Conservation (phyloP, 352 stramenopile genomes). For the Phytophthora palmivora region DNA sequence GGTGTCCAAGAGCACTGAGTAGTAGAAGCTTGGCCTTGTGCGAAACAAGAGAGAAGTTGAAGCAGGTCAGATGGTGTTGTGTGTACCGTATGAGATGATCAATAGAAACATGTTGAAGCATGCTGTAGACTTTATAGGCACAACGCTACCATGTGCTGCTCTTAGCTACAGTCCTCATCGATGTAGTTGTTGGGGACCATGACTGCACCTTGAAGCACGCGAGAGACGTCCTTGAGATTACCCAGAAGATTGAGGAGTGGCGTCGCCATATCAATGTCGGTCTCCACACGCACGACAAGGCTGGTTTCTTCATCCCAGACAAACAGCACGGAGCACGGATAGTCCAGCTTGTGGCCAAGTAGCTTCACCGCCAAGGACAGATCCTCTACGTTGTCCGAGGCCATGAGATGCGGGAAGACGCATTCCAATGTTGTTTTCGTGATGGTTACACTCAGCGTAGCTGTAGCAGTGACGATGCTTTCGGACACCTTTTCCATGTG, state of each 20-base stretch:
- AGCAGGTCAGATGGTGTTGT: constrained; percentile 7
- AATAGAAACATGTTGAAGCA: constrained; percentile 11
- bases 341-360: constrained; percentile 36
- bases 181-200: constrained; percentile 25
- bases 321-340: constrained; percentile 42
- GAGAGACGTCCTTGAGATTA: constrained; percentile 30
- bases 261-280: constrained; percentile 37
- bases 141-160: constrained; percentile 2
- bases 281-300: constrained; percentile 35
- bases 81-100: constrained; percentile 17
- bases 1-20: background rate
- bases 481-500: constrained; percentile 43
- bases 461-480: constrained; percentile 35
- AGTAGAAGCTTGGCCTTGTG: constrained; percentile 16
- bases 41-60: constrained; percentile 15
- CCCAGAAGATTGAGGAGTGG: constrained; percentile 36
- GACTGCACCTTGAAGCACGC: constrained; percentile 30
- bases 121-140: background rate
- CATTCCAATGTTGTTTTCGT: constrained; percentile 40
- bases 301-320: constrained; percentile 48
- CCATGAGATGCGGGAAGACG: constrained; percentile 48
- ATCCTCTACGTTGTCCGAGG: constrained; percentile 38
- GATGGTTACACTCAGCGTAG: constrained; percentile 37
- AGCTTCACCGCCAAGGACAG: constrained; percentile 41
- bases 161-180: constrained; percentile 5